Conservation (phyloP, 169 alveolate species). For the Theileria orientalis region DNA sequence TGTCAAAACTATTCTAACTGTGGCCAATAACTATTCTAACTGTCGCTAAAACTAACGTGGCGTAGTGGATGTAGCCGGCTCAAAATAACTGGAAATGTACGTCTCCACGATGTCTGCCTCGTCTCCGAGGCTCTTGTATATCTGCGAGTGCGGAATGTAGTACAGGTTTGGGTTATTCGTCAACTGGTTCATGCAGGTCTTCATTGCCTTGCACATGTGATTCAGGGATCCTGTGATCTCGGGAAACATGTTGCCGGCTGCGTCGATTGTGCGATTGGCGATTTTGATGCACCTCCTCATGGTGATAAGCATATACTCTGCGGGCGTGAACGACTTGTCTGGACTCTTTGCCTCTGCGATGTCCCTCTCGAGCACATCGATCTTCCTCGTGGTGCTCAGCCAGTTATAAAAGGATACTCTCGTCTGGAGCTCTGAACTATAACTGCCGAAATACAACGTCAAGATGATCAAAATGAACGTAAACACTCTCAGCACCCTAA, state of each 20-base stretch:
- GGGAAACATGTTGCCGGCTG: not conserved
- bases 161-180: conserved; percentile 13
- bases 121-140: not conserved
- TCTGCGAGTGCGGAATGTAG: not conserved
- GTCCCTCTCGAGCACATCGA: conserved; percentile 7
- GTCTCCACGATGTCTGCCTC: conserved; percentile 39
- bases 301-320: conserved; percentile 24
- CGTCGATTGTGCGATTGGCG: not conserved
- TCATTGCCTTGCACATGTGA: not conserved
- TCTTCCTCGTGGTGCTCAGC: conserved; percentile 20
- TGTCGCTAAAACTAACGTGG: too few relatives aligned
- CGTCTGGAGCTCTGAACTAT: conserved; percentile 12
- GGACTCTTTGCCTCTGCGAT: not conserved
- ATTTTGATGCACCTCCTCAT: conserved; percentile 6
- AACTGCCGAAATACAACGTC: conserved; percentile 16
- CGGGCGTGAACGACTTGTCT: conserved; percentile 9
- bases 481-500: conserved; percentile 4
- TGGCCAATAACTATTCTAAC: too few relatives aligned
- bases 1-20: not conserved
- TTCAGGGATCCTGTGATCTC: not conserved
- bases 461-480: conserved; percentile 1
- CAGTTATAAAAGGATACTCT: conserved; percentile 22
- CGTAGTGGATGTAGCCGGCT: too few relatives aligned
- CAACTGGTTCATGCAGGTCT: conserved; percentile 10
- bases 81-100: conserved; percentile 1